phyloP scores from a whole-genome alignment of 2,329 filamentous ascomycete species.

The Fusarium denticulatum region DNA sequence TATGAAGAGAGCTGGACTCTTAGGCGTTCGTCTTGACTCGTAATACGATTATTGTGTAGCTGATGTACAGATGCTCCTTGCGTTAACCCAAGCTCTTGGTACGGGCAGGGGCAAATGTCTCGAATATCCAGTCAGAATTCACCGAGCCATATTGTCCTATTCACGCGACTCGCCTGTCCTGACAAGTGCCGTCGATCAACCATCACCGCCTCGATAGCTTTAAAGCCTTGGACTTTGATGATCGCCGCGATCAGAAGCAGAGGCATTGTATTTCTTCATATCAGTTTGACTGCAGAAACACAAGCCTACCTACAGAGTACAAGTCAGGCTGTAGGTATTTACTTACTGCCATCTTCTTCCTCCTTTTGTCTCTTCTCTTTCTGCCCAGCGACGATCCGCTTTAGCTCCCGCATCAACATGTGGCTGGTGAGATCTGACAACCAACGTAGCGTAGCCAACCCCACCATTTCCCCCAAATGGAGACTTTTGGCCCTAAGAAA shows the following conservation, averaged over 20 bases:
- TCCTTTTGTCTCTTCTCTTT: background rate
- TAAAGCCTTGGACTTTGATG: background rate
- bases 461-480: slow-evolving; percentile 4
- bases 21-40: background rate
- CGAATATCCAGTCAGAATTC: background rate
- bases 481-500: background rate
- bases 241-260: too few species aligned
- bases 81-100: background rate
- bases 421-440: slow-evolving; percentile 35
- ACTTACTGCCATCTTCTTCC: background rate
- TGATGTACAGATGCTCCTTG: background rate
- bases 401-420: slow-evolving; percentile 33
- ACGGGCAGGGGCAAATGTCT: background rate
- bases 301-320: background rate
- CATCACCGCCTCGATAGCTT: background rate
- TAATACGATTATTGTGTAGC: background rate
- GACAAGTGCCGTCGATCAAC: slow-evolving; percentile 13
- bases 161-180: background rate
- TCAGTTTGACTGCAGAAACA: background rate
- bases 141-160: background rate
- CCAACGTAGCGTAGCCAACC: background rate
- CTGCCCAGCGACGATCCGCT: slow-evolving; percentile 10
- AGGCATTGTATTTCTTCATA: too few species aligned
- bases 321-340: background rate
- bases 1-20: background rate